phyloP scores from a whole-genome alignment of 177 flowering plant species.

The Vitis hybrid region DNA sequence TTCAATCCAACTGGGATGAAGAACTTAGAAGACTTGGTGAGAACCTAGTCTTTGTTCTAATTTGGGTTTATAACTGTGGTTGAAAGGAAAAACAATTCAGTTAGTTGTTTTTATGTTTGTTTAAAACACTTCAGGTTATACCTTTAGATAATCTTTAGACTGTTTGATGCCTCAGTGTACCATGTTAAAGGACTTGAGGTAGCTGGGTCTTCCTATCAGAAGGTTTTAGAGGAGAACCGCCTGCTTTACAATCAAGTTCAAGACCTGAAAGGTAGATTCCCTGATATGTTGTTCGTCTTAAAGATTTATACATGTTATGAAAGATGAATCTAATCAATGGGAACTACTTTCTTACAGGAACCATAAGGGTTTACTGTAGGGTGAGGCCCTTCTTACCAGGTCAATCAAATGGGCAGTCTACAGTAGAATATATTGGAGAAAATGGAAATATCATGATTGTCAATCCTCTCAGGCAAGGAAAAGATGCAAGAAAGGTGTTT shows the following conservation, averaged over 20 bases:
- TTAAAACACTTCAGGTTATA: not conserved
- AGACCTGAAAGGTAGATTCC: slow-evolving; percentile 71
- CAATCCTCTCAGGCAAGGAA: slow-evolving; percentile 74
- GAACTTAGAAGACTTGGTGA: slow-evolving; percentile 65
- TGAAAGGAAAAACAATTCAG: not conserved
- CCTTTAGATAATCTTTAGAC: not conserved
- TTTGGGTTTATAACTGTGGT: not conserved
- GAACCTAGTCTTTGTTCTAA: slow-evolving; percentile 17
- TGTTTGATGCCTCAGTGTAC: slow-evolving; percentile 33
- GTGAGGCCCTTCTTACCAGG: slow-evolving; percentile 75
- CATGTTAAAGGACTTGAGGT: slow-evolving; percentile 57
- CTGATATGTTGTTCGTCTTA: not conserved
- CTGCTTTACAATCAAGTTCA: slow-evolving; percentile 80
- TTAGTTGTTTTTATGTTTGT: not conserved
- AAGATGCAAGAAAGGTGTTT: slow-evolving; percentile 70
- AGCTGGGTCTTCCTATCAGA: slow-evolving; percentile 73
- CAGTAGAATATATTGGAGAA: slow-evolving; percentile 85
- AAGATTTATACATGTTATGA: not conserved
- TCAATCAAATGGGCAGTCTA: slow-evolving; percentile 45
- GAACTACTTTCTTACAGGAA: slow-evolving; percentile 44
- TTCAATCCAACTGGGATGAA: slow-evolving; percentile 53
- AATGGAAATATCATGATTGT: slow-evolving; percentile 77
- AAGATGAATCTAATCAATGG: not conserved
- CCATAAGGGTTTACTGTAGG: slow-evolving; percentile 86
- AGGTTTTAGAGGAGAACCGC: slow-evolving; percentile 79